These are phyloP conservation scores for Pogostemon cablin DNA, from an alignment of 257 asterid species.

Conservation along the genomic window DNA sequence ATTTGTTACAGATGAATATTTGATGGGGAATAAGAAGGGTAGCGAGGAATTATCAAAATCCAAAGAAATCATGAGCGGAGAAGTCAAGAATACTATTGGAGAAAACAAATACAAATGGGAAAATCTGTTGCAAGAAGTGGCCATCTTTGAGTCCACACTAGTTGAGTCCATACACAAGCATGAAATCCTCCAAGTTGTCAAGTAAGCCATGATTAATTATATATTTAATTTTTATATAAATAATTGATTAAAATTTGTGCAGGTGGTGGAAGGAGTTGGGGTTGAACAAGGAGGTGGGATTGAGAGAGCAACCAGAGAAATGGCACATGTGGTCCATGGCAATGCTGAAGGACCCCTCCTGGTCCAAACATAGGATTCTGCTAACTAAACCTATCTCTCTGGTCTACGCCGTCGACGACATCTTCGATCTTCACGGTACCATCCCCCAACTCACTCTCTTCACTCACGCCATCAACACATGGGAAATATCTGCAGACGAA, in stretches of 20 bases:
- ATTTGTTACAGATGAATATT: slow-evolving; percentile 1
- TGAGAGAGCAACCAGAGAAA: slow-evolving; percentile 33
- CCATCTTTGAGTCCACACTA: neutral
- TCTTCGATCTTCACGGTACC: slow-evolving; percentile 33
- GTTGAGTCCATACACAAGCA: neutral
- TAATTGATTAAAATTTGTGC: neutral
- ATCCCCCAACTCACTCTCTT: slow-evolving; percentile 32
- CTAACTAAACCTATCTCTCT: slow-evolving; percentile 37
- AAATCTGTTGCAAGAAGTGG: slow-evolving; percentile 23
- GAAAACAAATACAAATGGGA: slow-evolving; percentile 8
- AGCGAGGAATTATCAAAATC: neutral
- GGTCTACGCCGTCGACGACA: slow-evolving; percentile 34
- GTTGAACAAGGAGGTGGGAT: slow-evolving; percentile 31
- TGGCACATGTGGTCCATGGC: slow-evolving; percentile 42
- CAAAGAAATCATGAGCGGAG: slow-evolving; percentile 26
- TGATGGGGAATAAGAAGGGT: neutral
- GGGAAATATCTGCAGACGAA: slow-evolving; percentile 27
- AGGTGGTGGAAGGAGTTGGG: slow-evolving; percentile 55
- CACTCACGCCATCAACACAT: slow-evolving; percentile 36
- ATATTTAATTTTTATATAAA: neutral
- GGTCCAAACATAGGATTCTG: slow-evolving; percentile 32
- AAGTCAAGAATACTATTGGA: neutral
- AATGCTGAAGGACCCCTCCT: neutral
- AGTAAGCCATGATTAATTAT: slow-evolving; percentile 12
- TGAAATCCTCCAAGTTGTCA: slow-evolving; percentile 25